Percentiles rank a stretch among this genome's conserved stretches.
Conservation (phyloP, 306 rosid species). For the Medicago truncatula region MtrunA17r5.0-ANR NC_053049.1:7516501-7517000, state of each 20-base stretch:
- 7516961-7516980: constrained; percentile 61
- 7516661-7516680: constrained; percentile 80
- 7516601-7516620: constrained; percentile 77
- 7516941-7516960: constrained; percentile 50
- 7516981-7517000: constrained; percentile 96
- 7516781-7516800: constrained; percentile 51
- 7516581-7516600: constrained; percentile 62
- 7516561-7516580: constrained; percentile 51
- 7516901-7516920: constrained; percentile 45
- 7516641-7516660: constrained; percentile 57
- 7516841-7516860: constrained; percentile 59
- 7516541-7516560: constrained; percentile 74
- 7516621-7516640: constrained; percentile 67
- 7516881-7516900: constrained; percentile 57
- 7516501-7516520: constrained; percentile 78
- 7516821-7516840: constrained; percentile 64
- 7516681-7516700: constrained; percentile 88
- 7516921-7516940: constrained; percentile 45
- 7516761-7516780: constrained; percentile 44
- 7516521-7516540: constrained; percentile 89
- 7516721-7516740: constrained; percentile 51
- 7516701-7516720: constrained; percentile 79
- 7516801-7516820: constrained; percentile 79
- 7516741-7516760: constrained; percentile 46
- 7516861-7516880: constrained; percentile 51